Evolutionary conservation across 75 land plant species (phyloP).

Genomic region (Pinus albicaulis): DNA sequence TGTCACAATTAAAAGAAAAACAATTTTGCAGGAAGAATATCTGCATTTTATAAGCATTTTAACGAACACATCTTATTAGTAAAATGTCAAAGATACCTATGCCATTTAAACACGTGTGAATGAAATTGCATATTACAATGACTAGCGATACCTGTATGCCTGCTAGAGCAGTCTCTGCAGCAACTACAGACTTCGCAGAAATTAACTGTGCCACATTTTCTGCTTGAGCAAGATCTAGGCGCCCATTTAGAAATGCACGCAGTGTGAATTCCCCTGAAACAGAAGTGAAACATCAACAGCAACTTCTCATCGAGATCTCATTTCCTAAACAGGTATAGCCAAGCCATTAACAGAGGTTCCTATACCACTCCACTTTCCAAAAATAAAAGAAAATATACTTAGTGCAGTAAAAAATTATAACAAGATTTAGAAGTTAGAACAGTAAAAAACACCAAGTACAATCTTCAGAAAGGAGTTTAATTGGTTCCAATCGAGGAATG

Average conservation of each 20-base stretch:
- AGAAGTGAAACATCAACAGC: neutral
- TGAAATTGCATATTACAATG: neutral
- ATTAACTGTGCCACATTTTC: conserved; percentile 85
- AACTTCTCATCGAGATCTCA: neutral
- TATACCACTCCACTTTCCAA: neutral
- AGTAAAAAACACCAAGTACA: too few species aligned
- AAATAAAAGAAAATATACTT: neutral
- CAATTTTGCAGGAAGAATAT: neutral
- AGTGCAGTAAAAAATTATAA: neutral
- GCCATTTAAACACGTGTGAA: neutral
- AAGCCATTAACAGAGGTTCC: neutral
- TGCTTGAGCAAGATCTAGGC: conserved; percentile 96
- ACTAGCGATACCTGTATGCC: conserved; percentile 74
- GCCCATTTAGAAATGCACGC: conserved; percentile 96
- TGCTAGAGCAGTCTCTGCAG: conserved; percentile 88
- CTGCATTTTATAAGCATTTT: neutral
- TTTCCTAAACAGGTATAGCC: neutral
- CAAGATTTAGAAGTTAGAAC: neutral
- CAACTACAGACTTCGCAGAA: conserved; percentile 77
- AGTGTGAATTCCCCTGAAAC: conserved; percentile 88
- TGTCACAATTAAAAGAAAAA: neutral
- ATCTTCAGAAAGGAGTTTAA: neutral
- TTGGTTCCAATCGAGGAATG: neutral
- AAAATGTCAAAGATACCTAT: neutral
- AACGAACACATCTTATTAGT: neutral